Conservation (phyloP, 352 stramenopile genomes). For the Salisapilia sapeloensis region DNA sequence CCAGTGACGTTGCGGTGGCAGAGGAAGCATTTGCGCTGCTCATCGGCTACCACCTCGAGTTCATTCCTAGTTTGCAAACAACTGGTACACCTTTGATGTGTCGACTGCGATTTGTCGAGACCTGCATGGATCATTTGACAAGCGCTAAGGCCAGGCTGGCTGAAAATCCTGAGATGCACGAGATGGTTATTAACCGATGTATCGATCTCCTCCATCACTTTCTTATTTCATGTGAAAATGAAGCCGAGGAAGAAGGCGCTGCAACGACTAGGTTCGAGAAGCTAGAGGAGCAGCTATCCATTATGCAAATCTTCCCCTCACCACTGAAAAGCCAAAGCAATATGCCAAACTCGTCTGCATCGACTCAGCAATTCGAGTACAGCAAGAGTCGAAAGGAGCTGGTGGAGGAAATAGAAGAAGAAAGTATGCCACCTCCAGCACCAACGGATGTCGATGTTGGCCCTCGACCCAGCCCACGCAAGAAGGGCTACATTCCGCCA, state of each 20-base stretch:
- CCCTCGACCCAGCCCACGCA: no score
- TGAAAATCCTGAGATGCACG: background rate
- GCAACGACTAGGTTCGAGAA: constrained; percentile 13
- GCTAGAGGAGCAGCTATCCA: constrained; percentile 32
- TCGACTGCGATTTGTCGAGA: constrained; percentile 35
- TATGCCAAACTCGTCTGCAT: constrained; percentile 2
- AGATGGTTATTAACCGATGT: constrained; percentile 25
- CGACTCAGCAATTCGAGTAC: constrained; percentile 12
- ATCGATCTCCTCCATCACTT: constrained; percentile 58
- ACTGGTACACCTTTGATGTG: constrained; percentile 8
- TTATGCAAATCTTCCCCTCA: constrained; percentile 42
- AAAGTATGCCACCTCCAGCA: constrained; percentile 1
- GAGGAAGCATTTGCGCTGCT: constrained; percentile 49
- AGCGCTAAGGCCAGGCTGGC: constrained; percentile 10
- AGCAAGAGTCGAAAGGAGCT: constrained; percentile 35
- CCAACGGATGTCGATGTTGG: background rate
- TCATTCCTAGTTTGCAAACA: constrained; percentile 12
- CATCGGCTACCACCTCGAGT: constrained; percentile 33
- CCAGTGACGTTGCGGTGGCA: constrained; percentile 18
- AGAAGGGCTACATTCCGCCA: no score
- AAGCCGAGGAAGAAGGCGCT: constrained; percentile 3
- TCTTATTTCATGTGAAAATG: constrained; percentile 20
- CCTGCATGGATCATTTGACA: constrained; percentile 27
- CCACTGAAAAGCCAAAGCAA: constrained; percentile 32
- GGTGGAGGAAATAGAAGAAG: constrained; percentile 10